A percentile compares a stretch with the other conserved stretches of the same genome.
phyloP scores from a whole-genome alignment of 1,139 yeast genomes.

The Geotrichum klebahnii region DNA sequence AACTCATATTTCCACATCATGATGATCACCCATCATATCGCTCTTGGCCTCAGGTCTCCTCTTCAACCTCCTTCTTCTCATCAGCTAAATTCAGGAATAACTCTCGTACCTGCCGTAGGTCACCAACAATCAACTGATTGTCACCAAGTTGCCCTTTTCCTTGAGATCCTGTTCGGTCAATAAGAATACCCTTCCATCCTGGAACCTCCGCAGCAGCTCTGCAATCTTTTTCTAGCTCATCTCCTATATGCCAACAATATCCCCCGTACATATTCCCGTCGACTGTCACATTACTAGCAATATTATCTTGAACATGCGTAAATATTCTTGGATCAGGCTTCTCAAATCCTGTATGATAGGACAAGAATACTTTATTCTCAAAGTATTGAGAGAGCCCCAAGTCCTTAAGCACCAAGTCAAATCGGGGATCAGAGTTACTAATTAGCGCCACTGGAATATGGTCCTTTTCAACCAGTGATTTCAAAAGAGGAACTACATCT shows the following conservation, averaged over 20 bases:
- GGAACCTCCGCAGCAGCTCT: constrained; percentile 27
- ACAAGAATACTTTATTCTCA: constrained; percentile 23
- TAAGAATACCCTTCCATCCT: constrained; percentile 32
- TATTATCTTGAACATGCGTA: constrained; percentile 17
- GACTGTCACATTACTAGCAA: not conserved
- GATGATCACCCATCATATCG: too few relatives aligned
- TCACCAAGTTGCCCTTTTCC: not conserved
- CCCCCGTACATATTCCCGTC: not conserved
- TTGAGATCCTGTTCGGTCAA: constrained; percentile 25
- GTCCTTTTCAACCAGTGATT: constrained; percentile 13
- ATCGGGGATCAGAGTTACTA: constrained; percentile 33
- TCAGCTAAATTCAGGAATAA: not conserved
- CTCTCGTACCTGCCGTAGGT: not conserved
- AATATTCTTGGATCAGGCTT: constrained; percentile 31
- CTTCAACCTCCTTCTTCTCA: too few relatives aligned
- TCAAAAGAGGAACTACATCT: constrained; percentile 26
- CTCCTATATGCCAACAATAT: constrained; percentile 31
- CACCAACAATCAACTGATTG: not conserved
- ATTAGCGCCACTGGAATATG: constrained; percentile 28
- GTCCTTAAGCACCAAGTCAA: constrained; percentile 25
- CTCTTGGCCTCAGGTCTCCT: too few relatives aligned
- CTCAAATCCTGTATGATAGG: constrained; percentile 30
- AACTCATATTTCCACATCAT: too few relatives aligned
- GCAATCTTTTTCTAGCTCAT: constrained; percentile 30
- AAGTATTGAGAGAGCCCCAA: constrained; percentile 25